Evolutionary conservation across 345 rosid species (phyloP), one percentile per base, ranked within the genome.

Genomic region (Raphanus sativus): DNA sequence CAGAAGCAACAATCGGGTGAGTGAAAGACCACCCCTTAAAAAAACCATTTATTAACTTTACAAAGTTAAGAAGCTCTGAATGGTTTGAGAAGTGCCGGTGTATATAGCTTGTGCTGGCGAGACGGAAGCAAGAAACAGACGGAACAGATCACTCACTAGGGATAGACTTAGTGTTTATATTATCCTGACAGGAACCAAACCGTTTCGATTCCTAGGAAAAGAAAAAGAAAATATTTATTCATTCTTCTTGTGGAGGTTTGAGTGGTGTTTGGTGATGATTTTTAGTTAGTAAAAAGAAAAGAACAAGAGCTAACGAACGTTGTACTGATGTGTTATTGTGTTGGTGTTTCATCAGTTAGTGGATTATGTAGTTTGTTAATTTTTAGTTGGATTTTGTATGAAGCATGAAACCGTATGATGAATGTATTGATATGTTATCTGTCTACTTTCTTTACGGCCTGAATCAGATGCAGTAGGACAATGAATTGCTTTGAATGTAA

Each of bases 1-100:
- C 91, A 92, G 80, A 92, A 91, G 67, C 96, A 91, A 74, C 94
- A 91, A 30, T 88, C 92, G 16, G 98, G 94, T 78, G 93, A 92
- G 83, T 94, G 86, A 89, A 69, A 29, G 21, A 8, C 40, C 21
- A 6, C 63, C 9, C 7, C 36, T 16, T 21, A 21, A 17, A 24
- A 64, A 45, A 67, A 16, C 74, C 70, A 61, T 67, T 73, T 48
- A 16, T 30, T 64, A 60, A 62, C 29, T 33, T 25, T 21, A 21
- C 21, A 3, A 21, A 30, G 21, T 21, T 21, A 62, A 67, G 16
- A 61, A 58, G 21, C 65, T 60, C 58, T 61, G 70, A 72, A 50
- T 74, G 78, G 74, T 79, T 79, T 68, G 52, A 70, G 77, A 67
- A 67, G 73, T 77, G 71, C 67, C 62, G 77, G 81, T 58, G 40